phyloP scores from a whole-genome alignment of 2,329 filamentous ascomycete species.

The Acarospora socialis region DNA sequence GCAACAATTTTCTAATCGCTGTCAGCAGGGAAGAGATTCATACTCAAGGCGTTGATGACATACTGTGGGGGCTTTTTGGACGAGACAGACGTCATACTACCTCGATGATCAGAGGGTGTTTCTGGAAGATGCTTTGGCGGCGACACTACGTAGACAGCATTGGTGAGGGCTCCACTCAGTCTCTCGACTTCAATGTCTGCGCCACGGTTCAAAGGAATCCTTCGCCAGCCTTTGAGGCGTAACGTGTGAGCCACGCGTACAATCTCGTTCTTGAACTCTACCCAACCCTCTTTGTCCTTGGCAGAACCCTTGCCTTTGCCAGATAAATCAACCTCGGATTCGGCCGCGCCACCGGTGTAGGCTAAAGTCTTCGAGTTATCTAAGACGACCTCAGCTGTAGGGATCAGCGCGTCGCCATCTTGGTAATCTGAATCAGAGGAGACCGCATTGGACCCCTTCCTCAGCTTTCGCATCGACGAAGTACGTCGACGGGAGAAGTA shows the following conservation, averaged over 20 bases:
- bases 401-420: conserved; percentile 71
- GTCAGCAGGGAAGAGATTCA: conserved; percentile 1
- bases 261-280: conserved; percentile 82
- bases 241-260: conserved; percentile 79
- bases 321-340: conserved; percentile 29
- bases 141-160: conserved; percentile 87
- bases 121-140: conserved; percentile 52
- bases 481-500: conserved; percentile 4
- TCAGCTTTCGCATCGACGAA: conserved; percentile 23
- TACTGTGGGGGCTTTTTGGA: conserved; percentile 39
- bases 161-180: conserved; percentile 78
- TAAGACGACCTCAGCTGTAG: conserved; percentile 66
- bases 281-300: conserved; percentile 66
- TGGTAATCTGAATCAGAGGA: conserved; percentile 77
- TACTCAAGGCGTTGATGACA: conserved; percentile 18
- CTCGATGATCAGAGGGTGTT: conserved; percentile 22
- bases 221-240: conserved; percentile 79
- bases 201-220: conserved; percentile 43
- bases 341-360: conserved; percentile 46
- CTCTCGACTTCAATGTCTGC: conserved; percentile 31
- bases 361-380: conserved; percentile 84
- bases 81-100: conserved; percentile 23
- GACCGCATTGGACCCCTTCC: conserved; percentile 34
- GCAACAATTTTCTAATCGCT: conserved; percentile 52
- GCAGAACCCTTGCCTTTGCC: conserved; percentile 35